These are phyloP conservation scores for Ophiostoma populinum DNA, from an alignment of 2,329 filamentous ascomycete species.

Conservation along the genomic window DNA sequence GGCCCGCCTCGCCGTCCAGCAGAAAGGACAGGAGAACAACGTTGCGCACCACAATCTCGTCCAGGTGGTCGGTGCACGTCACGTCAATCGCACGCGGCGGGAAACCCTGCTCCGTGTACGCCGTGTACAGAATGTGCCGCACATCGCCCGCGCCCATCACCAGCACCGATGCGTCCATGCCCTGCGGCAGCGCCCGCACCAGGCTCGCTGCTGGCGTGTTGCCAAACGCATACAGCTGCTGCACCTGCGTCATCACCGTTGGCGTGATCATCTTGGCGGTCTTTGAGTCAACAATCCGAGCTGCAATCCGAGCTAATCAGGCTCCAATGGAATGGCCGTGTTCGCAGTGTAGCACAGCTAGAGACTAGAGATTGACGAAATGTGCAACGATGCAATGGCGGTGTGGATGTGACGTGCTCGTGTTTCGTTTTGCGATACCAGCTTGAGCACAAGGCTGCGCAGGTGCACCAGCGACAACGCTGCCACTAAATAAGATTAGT, in stretches of 20 bases:
- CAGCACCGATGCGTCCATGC: slow-evolving; percentile 30
- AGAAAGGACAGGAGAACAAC: slow-evolving; percentile 33
- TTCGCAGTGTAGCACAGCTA: too few species aligned
- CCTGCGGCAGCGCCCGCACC: slow-evolving; percentile 28
- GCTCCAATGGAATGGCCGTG: too few species aligned
- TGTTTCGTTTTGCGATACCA: too few species aligned
- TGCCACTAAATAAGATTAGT: too few species aligned
- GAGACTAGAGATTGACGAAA: too few species aligned
- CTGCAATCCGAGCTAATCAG: too few species aligned
- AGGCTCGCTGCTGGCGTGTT: slow-evolving; percentile 36
- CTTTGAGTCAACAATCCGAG: too few species aligned
- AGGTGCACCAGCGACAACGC: too few species aligned
- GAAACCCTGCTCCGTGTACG: slow-evolving; percentile 23
- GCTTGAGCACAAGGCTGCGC: too few species aligned
- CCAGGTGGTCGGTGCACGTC: not conserved
- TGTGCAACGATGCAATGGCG: too few species aligned
- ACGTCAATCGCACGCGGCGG: slow-evolving; percentile 17
- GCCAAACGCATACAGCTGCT: slow-evolving; percentile 30
- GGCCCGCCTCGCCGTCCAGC: slow-evolving; percentile 19
- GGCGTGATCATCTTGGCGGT: not conserved
- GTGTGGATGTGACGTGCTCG: too few species aligned
- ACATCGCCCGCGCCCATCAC: slow-evolving; percentile 39
- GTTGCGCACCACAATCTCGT: slow-evolving; percentile 30
- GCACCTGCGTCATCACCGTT: slow-evolving; percentile 9
- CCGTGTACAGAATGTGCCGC: slow-evolving; percentile 37